Evolutionary conservation across 208 protist genomes (phyloP), one percentile per base, ranked within the genome.

Genomic region (Plasmodiophora brassicae): DNA sequence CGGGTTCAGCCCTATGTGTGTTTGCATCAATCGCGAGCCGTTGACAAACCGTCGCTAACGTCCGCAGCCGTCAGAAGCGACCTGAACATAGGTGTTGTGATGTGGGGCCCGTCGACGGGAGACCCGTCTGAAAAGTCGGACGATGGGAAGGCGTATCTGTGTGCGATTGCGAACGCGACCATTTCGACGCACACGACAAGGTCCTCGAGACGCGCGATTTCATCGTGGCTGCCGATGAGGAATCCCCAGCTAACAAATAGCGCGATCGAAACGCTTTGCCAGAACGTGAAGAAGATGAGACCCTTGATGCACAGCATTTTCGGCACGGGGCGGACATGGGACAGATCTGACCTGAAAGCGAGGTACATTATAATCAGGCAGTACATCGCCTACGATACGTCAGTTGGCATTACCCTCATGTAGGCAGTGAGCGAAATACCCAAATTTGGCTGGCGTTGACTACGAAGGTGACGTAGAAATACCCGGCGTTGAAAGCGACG

Each of bases 301-400:
- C 14, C 65, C 41, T 78, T 78, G 65, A 78, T 78, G n/a, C 65
- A 78, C 32, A 78, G n/a, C 65, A 78, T 78, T 78, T 78, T 78
- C 20, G 65, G 65, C 10, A 78, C n/a, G 20, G 65, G 65, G 10
- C 65, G 65, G 41, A 78, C 41, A 5, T 5, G 65, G 20, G 5
- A 14, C 65, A 78, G 41, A 38, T 78, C 65, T 5, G 32, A n/a
- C 32, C 32, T 38, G n/a, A 78, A 78, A 8, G 65, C 65, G 10
- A 78, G 65, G n/a, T 78, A 78, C n/a, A 78, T 36, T 5, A 78
- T 78, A 5, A 78, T 78, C n/a, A 78, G n/a, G n/a, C 65, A 78
- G 41, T 78, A 78, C 5, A 78, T 78, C 41, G 65, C 65, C 65
- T 78, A 32, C 41, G 20, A 57, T 57, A 25, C 50, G 25, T 25